phyloP scores from a whole-genome alignment of 495 filamentous ascomycete genomes.

The Aspergillus affinis region DNA sequence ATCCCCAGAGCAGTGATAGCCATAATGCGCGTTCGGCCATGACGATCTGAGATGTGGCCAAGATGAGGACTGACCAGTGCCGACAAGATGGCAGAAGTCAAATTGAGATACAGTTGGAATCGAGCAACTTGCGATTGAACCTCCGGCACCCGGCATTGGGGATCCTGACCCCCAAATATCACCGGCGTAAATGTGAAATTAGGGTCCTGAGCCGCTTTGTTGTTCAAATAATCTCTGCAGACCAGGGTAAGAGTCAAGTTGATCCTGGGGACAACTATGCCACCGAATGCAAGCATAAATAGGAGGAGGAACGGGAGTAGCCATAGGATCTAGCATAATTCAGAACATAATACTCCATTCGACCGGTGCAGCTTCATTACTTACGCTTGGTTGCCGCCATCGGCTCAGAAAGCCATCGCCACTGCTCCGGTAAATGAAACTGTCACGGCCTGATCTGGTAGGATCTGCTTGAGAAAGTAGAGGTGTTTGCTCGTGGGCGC shows the following conservation, averaged over 20 bases:
- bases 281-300: conserved; percentile 81
- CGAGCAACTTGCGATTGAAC: conserved; percentile 73
- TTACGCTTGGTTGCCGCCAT: conserved; percentile 19
- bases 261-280: conserved; percentile 72
- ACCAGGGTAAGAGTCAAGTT: conserved; percentile 79
- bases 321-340: conserved; percentile 71
- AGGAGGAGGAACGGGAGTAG: conserved; percentile 73
- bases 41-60: conserved; percentile 83
- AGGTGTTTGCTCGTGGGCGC: conserved; percentile 35
- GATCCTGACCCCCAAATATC: conserved; percentile 63
- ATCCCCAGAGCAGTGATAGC: conserved; percentile 65
- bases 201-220: conserved; percentile 56
- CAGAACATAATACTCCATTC: conserved; percentile 12
- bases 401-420: neutral
- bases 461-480: conserved; percentile 28
- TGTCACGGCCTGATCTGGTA: conserved; percentile 13
- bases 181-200: conserved; percentile 61
- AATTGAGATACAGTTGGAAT: conserved; percentile 71
- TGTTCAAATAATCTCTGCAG: conserved; percentile 74
- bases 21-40: conserved; percentile 75
- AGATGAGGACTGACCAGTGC: conserved; percentile 79
- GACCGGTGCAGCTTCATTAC: conserved; percentile 6
- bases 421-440: conserved; percentile 7
- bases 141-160: conserved; percentile 69
- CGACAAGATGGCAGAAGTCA: conserved; percentile 67